Base-by-base conservation (phyloP, 495 filamentous ascomycete genomes). In the Lepraria neglecta region DNA sequence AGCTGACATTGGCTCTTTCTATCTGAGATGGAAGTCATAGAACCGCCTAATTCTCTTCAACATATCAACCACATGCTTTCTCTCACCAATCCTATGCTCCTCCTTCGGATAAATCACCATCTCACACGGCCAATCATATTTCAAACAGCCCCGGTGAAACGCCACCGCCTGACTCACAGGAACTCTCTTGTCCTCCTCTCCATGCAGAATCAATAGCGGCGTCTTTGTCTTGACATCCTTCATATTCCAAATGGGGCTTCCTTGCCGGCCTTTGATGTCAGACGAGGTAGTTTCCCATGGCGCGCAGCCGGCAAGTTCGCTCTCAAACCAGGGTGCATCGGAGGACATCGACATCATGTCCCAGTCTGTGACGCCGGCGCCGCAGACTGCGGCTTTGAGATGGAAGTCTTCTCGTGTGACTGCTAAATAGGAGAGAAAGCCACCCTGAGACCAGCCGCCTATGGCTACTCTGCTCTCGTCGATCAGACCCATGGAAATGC, bases 401-500 rank as follows among this genome's bases (percentile, higher is more conserved):
- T 50, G 59, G 44, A 60, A 67, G 46, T 47, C 66, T 19, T 64
- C 62, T 38, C 65, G 62, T 7, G 62, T 62, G 33, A 64, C 56
- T 19, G 62, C 61, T 24, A 69, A 62, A 45, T 68, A 64, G 42
- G 65, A 63, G 19, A 73, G 57, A 43, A 71, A 74, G 10, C 72
- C 72, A 44, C 72, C 72, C 58, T 71, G 67, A 60, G 65, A 68
- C 59, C 59, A 72, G 15, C 72, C 71, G 33, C 68, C 65, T 30
- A 73, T 67, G 30, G 65, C 60, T 24, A 73, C 53, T 21, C 65
- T 59, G 17, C 68, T 61, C 54, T 63, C 59, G 55, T 74, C 70
- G 17, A 67, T 64, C 38, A 58, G 63, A 19, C 70, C 68, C 9
- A 59, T 35, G 44, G 67, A 65, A 46, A 73, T 70, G 17, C 70